A percentile compares a stretch with the other conserved stretches of the same genome.
Evolutionary conservation across 257 asterid genomes (phyloP).

Genomic region (Jacaranda mimosifolia): DNA sequence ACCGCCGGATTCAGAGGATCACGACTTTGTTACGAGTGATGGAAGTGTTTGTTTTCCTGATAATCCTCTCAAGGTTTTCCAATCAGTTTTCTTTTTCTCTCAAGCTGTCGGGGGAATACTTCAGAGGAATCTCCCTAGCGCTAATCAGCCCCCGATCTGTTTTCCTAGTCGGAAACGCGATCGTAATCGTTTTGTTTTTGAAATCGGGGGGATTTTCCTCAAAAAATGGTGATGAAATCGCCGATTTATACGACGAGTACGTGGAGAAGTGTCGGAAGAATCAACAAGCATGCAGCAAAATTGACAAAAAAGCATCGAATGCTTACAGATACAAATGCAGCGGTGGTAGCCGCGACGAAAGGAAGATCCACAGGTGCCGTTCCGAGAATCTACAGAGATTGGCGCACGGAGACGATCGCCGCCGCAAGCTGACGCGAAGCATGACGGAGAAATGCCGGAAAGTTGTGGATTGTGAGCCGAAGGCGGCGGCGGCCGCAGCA

Average conservation of each 20-base stretch:
- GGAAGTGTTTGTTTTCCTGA: constrained; percentile 50
- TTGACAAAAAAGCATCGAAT: constrained; percentile 29
- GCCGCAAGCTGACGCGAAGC: constrained; percentile 56
- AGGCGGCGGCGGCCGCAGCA: constrained; percentile 17
- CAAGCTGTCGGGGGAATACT: constrained; percentile 49
- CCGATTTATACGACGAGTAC: constrained; percentile 76
- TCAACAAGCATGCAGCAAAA: not conserved
- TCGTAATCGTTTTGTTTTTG: constrained; percentile 62
- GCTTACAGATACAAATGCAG: not conserved
- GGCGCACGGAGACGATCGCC: constrained; percentile 31
- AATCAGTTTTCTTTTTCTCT: constrained; percentile 45
- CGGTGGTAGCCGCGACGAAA: constrained; percentile 12
- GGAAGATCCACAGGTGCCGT: constrained; percentile 50
- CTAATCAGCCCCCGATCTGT: constrained; percentile 71
- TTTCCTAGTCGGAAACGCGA: constrained; percentile 77
- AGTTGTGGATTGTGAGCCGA: constrained; percentile 25
- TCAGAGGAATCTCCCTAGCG: constrained; percentile 51
- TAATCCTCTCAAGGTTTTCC: constrained; percentile 52
- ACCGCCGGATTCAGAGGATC: constrained; percentile 42
- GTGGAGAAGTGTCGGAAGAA: constrained; percentile 52
- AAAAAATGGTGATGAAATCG: constrained; percentile 30
- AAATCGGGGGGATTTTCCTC: constrained; percentile 61
- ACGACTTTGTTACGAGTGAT: constrained; percentile 50
- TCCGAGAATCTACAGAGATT: constrained; percentile 51
- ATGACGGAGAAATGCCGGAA: constrained; percentile 56